phyloP scores from a whole-genome alignment of 1,284 basidiomycete genomes.

The Sporisorium scitamineum region DNA sequence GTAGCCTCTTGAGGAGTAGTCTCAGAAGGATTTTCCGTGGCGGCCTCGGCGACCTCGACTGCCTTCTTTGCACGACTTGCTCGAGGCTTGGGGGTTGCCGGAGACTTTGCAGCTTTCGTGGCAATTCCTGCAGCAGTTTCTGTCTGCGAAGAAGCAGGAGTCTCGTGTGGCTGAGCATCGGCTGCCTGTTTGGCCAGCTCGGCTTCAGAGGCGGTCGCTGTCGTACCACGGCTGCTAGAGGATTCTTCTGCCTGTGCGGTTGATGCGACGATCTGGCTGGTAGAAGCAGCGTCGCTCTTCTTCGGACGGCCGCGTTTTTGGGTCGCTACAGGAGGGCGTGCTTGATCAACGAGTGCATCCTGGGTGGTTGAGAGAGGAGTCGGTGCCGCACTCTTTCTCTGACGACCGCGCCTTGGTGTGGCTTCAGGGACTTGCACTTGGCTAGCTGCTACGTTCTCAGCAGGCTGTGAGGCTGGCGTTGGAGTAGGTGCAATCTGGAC shows the following conservation, averaged over 20 bases:
- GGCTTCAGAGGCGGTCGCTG: neutral
- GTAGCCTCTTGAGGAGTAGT: neutral
- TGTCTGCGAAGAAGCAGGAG: neutral
- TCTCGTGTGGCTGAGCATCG: neutral
- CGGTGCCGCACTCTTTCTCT: constrained; percentile 4
- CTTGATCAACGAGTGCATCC: neutral
- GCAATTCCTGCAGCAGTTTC: neutral
- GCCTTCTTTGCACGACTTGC: constrained; percentile 20
- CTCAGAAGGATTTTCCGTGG: neutral
- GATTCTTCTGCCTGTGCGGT: neutral
- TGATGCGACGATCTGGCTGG: neutral
- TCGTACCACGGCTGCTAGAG: neutral
- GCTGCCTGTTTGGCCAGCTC: neutral
- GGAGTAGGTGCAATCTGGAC: neutral
- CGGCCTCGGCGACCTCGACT: neutral
- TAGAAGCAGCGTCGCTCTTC: neutral
- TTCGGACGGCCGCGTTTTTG: constrained; percentile 19
- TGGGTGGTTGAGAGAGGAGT: neutral
- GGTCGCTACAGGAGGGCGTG: constrained; percentile 6
- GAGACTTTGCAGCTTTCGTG: neutral
- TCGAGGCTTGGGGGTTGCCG: constrained; percentile 5
- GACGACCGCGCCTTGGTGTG: constrained; percentile 12
- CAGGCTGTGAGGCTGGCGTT: constrained; percentile 1
- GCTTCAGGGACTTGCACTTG: constrained; percentile 10
- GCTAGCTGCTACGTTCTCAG: neutral